Evolutionary conservation across 495 filamentous ascomycete species (phyloP), one percentile per base, ranked within the genome.

Genomic region (Tuber borchii): DNA sequence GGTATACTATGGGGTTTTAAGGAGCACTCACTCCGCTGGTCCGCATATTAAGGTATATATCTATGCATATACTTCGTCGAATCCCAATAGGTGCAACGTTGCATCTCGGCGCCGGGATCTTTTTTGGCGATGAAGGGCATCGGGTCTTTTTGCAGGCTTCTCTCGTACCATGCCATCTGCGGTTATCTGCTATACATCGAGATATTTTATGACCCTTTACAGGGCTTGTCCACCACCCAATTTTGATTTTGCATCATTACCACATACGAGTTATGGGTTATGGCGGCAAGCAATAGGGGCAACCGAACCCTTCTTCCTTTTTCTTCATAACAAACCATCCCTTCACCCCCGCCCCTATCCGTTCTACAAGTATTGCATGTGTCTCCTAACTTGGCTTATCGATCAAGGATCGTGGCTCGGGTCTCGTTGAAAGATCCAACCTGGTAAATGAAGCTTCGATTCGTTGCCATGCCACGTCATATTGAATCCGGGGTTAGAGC

Each of bases 401-500:
- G 78, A 79, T 79, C 78, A 79, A 40, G 75, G 78, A 79, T 79
- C 78, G 76, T 75, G 69, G 39, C 70, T 78, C 40, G 76, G 72
- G 78, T 75, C 78, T 75, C 26, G 70, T 79, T 45, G 73, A 31
- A 75, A 72, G 73, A 71, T 75, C 74, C 70, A 79, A 79, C 70
- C 56, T 31, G 70, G 70, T 79, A 72, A 79, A 72, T 56, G 75
- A 71, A 71, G n/a, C 56, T 65, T 65, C 72, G 76, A 77, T 79
- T 73, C 70, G 78, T 79, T 72, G 56, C 76, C 70, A 78, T 79
- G 45, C 77, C 72, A 79, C 78, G 78, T 79, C 78, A 79, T 75
- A 70, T 75, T 75, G 61, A 71, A 75, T 77, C 75, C 71, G 71
- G 77, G 70, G 74, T 71, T 48, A 73, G 72, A 71, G 70, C 72